phyloP scores from a whole-genome alignment of 75 land plant species.

The Picea glauca region DNA sequence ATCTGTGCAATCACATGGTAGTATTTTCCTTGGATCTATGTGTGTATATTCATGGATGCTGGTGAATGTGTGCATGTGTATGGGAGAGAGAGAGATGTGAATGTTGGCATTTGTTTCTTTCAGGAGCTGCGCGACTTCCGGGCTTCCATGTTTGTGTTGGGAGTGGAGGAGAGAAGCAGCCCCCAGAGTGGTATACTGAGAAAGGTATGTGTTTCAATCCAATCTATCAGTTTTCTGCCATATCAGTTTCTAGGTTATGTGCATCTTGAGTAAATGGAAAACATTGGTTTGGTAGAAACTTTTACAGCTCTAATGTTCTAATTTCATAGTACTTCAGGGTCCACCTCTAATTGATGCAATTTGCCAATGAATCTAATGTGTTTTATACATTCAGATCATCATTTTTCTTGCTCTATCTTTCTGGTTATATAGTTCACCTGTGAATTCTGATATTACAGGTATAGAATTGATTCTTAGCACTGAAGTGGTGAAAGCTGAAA shows the following conservation, averaged over 20 bases:
- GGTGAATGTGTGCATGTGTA: not conserved
- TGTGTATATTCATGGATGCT: too few relatives aligned
- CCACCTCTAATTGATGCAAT: not conserved
- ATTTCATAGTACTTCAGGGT: too few relatives aligned
- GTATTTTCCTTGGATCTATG: not conserved
- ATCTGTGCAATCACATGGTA: not conserved
- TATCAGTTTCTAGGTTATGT: not conserved
- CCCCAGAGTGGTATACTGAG: constrained; percentile 89
- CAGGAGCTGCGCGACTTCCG: constrained; percentile 92
- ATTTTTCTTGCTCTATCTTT: not conserved
- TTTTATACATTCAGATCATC: not conserved
- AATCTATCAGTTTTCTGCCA: not conserved
- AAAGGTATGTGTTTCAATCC: constrained; percentile 47
- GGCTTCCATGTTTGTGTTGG: constrained; percentile 98
- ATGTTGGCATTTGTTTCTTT: not conserved
- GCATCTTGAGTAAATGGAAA: not conserved
- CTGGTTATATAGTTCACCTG: not conserved
- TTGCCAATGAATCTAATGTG: not conserved
- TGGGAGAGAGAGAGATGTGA: not conserved
- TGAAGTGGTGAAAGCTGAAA: constrained; percentile 84
- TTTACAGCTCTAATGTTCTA: not conserved
- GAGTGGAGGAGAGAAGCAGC: constrained; percentile 85
- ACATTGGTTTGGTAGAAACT: constrained; percentile 4
- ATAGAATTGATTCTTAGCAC: constrained; percentile 86
- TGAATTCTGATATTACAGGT: constrained; percentile 43